phyloP scores from a whole-genome alignment of 2,329 filamentous ascomycete genomes.

The Aspergillus sp. region DNA sequence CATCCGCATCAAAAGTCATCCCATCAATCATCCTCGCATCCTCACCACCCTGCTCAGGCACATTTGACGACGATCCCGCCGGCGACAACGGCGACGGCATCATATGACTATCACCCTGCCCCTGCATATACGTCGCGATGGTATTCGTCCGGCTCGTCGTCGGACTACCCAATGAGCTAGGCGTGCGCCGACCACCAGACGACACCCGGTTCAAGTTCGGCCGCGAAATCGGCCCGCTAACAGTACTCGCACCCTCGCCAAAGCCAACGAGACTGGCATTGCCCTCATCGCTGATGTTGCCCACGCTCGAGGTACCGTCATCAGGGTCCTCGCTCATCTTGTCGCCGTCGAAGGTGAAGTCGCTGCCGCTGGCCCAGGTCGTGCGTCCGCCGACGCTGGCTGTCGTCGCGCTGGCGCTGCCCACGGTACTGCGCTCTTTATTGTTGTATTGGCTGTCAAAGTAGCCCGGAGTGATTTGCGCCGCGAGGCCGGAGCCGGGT shows the following conservation, averaged over 20 bases:
- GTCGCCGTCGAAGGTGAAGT: slow-evolving; percentile 47
- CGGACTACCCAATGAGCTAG: slow-evolving; percentile 37
- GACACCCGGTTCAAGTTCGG: slow-evolving; percentile 39
- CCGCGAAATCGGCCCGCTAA: slow-evolving; percentile 68
- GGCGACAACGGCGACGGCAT: slow-evolving; percentile 30
- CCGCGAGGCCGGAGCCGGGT: slow-evolving; percentile 26
- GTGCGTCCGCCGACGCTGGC: slow-evolving; percentile 60
- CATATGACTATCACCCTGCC: slow-evolving; percentile 29
- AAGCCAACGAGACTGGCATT: slow-evolving; percentile 82
- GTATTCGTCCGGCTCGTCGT: slow-evolving; percentile 27
- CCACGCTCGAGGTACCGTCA: slow-evolving; percentile 57
- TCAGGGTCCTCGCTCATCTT: slow-evolving; percentile 62
- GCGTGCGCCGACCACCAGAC: slow-evolving; percentile 22
- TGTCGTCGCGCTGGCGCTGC: slow-evolving; percentile 73
- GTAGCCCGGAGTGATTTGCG: slow-evolving; percentile 55
- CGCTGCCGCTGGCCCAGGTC: slow-evolving; percentile 61
- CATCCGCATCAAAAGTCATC: slow-evolving; percentile 55
- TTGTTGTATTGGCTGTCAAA: slow-evolving; percentile 71
- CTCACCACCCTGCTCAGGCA: slow-evolving; percentile 33
- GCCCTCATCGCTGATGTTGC: slow-evolving; percentile 79
- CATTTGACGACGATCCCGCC: slow-evolving; percentile 26
- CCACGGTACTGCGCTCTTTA: slow-evolving; percentile 81
- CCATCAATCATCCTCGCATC: slow-evolving; percentile 64
- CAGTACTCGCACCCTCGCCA: slow-evolving; percentile 82
- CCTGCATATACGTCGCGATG: slow-evolving; percentile 19